A percentile compares a stretch with the other conserved stretches of the same genome.
Conservation (phyloP, 2,329 filamentous ascomycete genomes). For the Helotiales sp. region DNA sequence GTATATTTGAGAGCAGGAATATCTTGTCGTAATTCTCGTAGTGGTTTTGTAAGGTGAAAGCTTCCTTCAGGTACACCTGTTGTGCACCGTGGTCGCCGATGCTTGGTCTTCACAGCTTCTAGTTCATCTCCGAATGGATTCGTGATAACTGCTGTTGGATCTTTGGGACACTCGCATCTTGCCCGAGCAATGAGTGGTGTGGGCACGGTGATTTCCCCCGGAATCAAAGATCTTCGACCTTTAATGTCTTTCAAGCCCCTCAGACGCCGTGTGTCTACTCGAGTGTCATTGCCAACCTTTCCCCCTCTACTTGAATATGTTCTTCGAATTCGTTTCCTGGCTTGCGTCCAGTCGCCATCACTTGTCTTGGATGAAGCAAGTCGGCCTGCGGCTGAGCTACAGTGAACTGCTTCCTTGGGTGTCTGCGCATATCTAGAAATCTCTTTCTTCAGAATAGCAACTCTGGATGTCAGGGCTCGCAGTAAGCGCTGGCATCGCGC, state of each 20-base stretch:
- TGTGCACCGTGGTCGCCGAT: constrained; percentile 6
- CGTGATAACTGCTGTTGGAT: neutral
- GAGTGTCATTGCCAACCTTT: neutral
- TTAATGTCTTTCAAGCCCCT: constrained; percentile 7
- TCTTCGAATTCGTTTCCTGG: constrained; percentile 28
- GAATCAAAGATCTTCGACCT: constrained; percentile 16
- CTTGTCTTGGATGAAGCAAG: neutral
- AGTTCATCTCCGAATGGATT: neutral
- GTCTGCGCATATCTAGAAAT: constrained; percentile 15
- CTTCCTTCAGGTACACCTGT: constrained; percentile 13
- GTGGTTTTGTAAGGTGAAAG: constrained; percentile 30
- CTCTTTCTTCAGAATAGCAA: constrained; percentile 42
- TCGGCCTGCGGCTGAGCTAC: too few relatives aligned
- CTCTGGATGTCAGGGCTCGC: constrained; percentile 43
- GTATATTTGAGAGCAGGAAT: constrained; percentile 34
- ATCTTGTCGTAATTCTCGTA: constrained; percentile 37
- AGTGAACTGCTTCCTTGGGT: neutral
- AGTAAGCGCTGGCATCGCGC: constrained; percentile 45
- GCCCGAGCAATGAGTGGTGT: constrained; percentile 35
- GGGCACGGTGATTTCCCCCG: constrained; percentile 33
- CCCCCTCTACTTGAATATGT: constrained; percentile 31
- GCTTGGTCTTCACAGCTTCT: constrained; percentile 2
- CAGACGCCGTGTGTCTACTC: neutral
- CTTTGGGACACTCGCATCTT: constrained; percentile 15
- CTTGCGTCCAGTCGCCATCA: constrained; percentile 27